A percentile compares a stretch with the other conserved stretches of the same genome.
phyloP scores from a whole-genome alignment of 1,139 yeast genomes.

The Tardiomyces depauwii region DNA sequence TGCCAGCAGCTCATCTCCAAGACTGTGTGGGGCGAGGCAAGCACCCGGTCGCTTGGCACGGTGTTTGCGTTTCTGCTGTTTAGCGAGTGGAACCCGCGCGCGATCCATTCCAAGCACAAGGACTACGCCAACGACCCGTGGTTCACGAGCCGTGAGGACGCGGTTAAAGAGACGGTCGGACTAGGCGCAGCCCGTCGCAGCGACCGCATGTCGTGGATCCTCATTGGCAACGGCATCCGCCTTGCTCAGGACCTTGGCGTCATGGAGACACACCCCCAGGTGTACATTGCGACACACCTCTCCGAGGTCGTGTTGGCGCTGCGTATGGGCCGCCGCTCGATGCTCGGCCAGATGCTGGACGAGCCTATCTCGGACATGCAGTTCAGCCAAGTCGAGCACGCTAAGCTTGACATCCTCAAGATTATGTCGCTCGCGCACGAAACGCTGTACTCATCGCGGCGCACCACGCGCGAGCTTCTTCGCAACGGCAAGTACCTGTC shows the following conservation, averaged over 20 bases:
- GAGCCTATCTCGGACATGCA: conserved; percentile 22
- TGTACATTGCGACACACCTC: conserved; percentile 73
- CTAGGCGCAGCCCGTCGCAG: conserved; percentile 78
- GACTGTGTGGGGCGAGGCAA: conserved; percentile 92
- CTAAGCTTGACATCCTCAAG: conserved; percentile 67
- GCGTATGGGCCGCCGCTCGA: conserved; percentile 27
- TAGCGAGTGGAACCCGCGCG: conserved; percentile 93
- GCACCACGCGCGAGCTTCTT: conserved; percentile 25
- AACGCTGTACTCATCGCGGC: conserved; percentile 47
- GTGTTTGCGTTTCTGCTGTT: conserved; percentile 75
- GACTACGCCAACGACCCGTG: conserved; percentile 69
- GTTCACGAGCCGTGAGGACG: conserved; percentile 17
- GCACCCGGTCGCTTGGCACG: conserved; percentile 79
- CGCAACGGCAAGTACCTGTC: conserved; percentile 53
- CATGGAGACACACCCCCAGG: conserved; percentile 60
- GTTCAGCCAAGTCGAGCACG: conserved; percentile 59
- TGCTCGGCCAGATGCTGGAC: conserved; percentile 22
- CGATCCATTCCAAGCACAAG: conserved; percentile 80
- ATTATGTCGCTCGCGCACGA: conserved; percentile 79
- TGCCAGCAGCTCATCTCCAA: conserved; percentile 75
- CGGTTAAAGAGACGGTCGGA: conserved; percentile 52
- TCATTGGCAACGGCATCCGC: conserved; percentile 77
- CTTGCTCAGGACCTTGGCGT: conserved; percentile 81
- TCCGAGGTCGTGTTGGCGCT: conserved; percentile 50
- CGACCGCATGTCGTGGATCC: conserved; percentile 90